Evolutionary conservation across 1,284 basidiomycete species (phyloP), one percentile per base, ranked within the genome.

Genomic region (Anthracocystis setariae): DNA sequence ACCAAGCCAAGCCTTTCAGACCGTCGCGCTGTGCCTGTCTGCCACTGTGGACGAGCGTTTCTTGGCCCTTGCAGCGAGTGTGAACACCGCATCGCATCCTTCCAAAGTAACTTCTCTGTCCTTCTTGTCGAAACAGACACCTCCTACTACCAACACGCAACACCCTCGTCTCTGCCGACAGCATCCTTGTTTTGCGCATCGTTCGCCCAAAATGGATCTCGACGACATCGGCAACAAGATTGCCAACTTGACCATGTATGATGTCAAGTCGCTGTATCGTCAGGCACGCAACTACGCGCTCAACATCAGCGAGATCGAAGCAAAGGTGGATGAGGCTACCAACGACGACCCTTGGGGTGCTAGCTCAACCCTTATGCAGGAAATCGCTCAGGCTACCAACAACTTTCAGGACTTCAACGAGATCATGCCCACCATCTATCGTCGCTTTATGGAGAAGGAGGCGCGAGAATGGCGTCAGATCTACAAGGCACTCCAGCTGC

Each of bases 341-440:
- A 98, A 97, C 78, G 94, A 98, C 81, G 96, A 99, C 74, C 90
- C 95, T 56, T 99, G 95, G 94, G 95, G 96, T 24, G 95, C 96
- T 68, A 94, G 92, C 81, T 97, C 95, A 51, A 96, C 94, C 20
- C 85, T 98, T 82, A 98, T 98, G 95, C 92, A 94, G 83, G 94
- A 98, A 81, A 98, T 98, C 78, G 94, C 95, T 7, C 90, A 91
- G 87, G 92, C 92, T 76, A 95, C 93, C 8, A 92, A 93, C 84
- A 94, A 93, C 82, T 96, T 93, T 85, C 93, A 95, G 86, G 90
- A 95, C 76, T 99, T 99, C 85, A 98, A 98, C 84, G 96, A 99
- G 86, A 94, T 98, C 82, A 98, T 99, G 94, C 95, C 96, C 2
- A 91, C 90, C 80, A 97, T 98, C 78, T 98, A 97, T 84, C 88